Evolutionary conservation across 106 monocot species (phyloP).

Genomic region (Platanthera zijinensis): DNA sequence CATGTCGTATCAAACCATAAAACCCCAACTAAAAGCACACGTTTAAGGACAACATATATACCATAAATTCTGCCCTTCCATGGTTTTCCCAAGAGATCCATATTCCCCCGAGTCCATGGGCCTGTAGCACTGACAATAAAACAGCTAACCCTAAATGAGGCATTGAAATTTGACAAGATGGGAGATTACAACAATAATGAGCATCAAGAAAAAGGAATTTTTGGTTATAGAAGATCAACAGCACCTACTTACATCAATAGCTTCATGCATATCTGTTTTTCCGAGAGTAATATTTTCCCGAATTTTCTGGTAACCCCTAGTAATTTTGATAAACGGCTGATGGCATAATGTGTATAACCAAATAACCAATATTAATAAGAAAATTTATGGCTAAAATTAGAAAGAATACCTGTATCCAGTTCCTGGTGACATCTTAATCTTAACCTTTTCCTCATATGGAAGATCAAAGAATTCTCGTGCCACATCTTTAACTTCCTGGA

Average conservation of each 20-base stretch:
- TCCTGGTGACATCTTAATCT: conserved; percentile 66
- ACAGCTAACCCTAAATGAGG: background rate
- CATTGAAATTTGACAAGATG: background rate
- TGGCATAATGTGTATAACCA: background rate
- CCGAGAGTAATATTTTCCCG: conserved; percentile 84
- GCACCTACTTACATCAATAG: conserved; percentile 74
- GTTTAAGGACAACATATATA: conserved; percentile 18
- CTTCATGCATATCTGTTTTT: conserved; percentile 93
- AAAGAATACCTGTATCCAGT: conserved; percentile 68
- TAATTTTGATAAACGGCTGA: background rate
- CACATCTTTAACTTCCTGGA: conserved; percentile 67
- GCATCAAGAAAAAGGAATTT: background rate
- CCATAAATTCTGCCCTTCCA: conserved; percentile 87
- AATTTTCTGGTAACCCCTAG: conserved; percentile 81
- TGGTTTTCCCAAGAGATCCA: conserved; percentile 55
- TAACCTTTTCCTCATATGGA: conserved; percentile 71
- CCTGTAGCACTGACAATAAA: conserved; percentile 53
- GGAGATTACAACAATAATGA: background rate
- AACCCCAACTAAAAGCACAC: background rate
- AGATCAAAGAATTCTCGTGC: conserved; percentile 67
- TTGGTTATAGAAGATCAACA: background rate
- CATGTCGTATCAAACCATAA: background rate
- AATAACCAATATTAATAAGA: background rate
- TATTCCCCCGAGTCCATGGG: conserved; percentile 57
- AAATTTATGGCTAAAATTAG: background rate